Base-by-base conservation (phyloP, 2,329 filamentous ascomycete genomes). In the Mycocentrospora acerina region DNA sequence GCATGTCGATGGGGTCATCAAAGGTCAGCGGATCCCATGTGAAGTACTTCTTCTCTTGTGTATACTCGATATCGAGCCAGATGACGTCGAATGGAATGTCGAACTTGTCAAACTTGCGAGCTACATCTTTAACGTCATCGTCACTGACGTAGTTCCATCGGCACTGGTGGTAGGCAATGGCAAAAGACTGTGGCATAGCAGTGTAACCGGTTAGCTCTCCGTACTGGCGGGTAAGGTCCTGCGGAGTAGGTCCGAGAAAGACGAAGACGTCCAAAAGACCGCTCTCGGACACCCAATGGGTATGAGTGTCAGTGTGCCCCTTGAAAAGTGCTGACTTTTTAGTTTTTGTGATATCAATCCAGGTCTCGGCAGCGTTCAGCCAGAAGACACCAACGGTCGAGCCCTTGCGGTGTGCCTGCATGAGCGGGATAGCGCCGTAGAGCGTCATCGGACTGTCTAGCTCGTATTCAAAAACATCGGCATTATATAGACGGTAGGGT, bases 131-230 rank as follows among this genome's bases (percentile, higher is more conserved):
- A 42, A 98, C 90, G 69, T 98, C 93, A 50, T 96, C 90, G 57
- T 96, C 91, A 1, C 89, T 94, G 40, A 96, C 85, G 64, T 98
- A 98, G 71, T 98, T 98, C 93, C 93, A 98, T 56, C 93, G 86
- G 67, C 93, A 97, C 68, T 98, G 93, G 62, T 98, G 93, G 69
- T 97, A 96, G 10, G 82, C 93, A 52, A 98, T 82, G 2, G 91
- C 80, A 57, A 96, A 96, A 48, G 93, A 86, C 59, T 95, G 90
- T 2, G 93, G 93, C 68, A 98, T 80, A 44, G 90, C 85, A 19
- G 90, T 93, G 59, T 84, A 91, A 17, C 93, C 93, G 7, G 93
- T 98, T 30, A 98, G 80, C 65, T 95, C 88, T 46, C 85, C 83
- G 64, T 95, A 98, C 19, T 80, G 82, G 57, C 84, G 86, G 49